Evolutionary conservation across 176 grass and related monocot genomes (phyloP), one percentile per base, ranked within the genome.

Genomic region (Rhynchospora tenuis): DNA sequence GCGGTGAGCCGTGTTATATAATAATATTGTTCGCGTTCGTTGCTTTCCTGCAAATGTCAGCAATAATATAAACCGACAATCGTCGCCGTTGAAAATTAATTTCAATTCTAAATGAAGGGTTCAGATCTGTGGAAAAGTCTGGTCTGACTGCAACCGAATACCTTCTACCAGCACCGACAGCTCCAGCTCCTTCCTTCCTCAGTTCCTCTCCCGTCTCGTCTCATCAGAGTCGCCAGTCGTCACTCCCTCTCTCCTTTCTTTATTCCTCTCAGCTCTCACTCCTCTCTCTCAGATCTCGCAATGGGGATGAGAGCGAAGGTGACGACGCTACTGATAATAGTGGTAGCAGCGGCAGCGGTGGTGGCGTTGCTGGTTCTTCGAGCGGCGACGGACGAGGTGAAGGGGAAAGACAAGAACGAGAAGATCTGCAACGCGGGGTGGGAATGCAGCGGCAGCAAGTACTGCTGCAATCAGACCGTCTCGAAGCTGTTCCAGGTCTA

Each of bases 391-490:
- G 27, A 59, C 75, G 88, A 66, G 15, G 73, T 16, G 43, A 82
- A 24, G 79, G 58, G 57, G 33, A 19, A 79, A 76, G 55, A 69
- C 44, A 82, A 6, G 20, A 78, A 73, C 45, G 73, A 81, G 83
- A 88, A 87, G 86, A 87, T 56, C 67, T 98, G 95, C 81, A 73
- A 92, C 84, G 92, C 87, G 28, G 92, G 90, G 52, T 93, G 95
- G 95, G 95, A 98, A 73, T 98, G 95, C 81, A 88, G 70, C 47
- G 84, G 81, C 64, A 94, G 90, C 87, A 83, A 65, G 6, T 98
- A 84, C 80, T 98, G 95, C 87, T 98, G 95, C 81, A 94, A 93
- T 62, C 84, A 87, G 29, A 98, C 92, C 38, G 87, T 94, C 77
- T 78, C 81, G 7, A 87, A 94, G 59, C 86, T 84, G 74, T 98